phyloP scores from a whole-genome alignment of 2,329 filamentous ascomycete genomes.

The Arthrobotrys sinensis region DNA sequence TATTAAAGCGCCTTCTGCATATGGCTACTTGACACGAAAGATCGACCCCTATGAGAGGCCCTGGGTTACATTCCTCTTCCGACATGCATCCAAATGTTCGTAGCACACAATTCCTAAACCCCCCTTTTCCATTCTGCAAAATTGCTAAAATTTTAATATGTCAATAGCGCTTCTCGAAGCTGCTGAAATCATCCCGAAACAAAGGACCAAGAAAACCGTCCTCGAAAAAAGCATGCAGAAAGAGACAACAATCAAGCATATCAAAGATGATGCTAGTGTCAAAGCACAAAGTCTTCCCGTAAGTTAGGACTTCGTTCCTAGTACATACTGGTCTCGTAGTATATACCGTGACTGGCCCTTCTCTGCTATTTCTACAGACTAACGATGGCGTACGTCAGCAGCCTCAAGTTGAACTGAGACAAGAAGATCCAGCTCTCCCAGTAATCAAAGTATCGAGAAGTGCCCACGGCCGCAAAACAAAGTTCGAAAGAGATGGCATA shows the following conservation, averaged over 20 bases:
- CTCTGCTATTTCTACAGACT: too few species aligned
- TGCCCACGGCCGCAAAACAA: too few species aligned
- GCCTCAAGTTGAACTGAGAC: too few species aligned
- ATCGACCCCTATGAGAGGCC: constrained; percentile 34
- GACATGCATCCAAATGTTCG: constrained; percentile 41
- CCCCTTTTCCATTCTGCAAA: neutral
- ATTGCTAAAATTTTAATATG: neutral
- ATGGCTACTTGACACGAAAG: constrained; percentile 31
- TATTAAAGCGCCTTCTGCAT: constrained; percentile 30
- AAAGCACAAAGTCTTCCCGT: too few species aligned
- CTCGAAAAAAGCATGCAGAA: neutral
- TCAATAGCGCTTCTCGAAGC: constrained; percentile 26
- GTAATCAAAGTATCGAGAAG: too few species aligned
- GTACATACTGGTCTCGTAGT: too few species aligned
- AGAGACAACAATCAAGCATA: neutral
- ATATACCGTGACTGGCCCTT: too few species aligned
- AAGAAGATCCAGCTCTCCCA: too few species aligned
- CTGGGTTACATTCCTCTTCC: constrained; percentile 49
- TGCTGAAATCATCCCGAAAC: neutral
- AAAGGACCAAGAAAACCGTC: neutral
- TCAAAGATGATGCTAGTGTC: too few species aligned
- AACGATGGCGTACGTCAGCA: too few species aligned
- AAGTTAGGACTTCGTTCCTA: too few species aligned
- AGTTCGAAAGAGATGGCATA: too few species aligned
- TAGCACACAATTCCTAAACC: neutral